Percentiles rank a stretch among this genome's conserved stretches.
Evolutionary conservation across 345 rosid genomes (phyloP).

Genomic region (Murraya paniculata): DNA sequence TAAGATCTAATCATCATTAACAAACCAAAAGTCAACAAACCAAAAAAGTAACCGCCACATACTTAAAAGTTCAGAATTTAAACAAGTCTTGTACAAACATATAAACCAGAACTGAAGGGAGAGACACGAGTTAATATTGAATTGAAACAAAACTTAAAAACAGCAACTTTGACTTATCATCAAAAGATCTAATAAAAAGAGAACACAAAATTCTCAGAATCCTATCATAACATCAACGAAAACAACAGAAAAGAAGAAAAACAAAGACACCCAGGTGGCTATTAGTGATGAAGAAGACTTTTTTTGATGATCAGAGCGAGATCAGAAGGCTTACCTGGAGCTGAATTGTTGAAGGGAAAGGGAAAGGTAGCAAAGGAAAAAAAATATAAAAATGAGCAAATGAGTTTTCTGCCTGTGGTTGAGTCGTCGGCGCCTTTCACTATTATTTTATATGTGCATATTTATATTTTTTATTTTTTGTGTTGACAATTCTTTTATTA

Average conservation of each 20-base stretch:
- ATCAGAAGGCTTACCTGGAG: conserved; percentile 14
- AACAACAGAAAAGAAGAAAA: not conserved
- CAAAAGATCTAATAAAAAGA: conserved; percentile 20
- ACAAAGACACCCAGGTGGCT: not conserved
- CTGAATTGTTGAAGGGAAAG: conserved; percentile 14
- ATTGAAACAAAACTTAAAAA: not conserved
- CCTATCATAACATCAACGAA: not conserved
- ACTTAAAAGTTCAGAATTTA: not conserved
- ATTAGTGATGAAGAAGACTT: not conserved
- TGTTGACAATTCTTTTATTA: not conserved
- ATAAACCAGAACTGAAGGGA: not conserved
- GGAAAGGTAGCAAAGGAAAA: not conserved
- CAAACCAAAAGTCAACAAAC: not conserved
- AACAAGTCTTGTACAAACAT: not conserved
- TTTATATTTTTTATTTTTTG: too few species aligned
- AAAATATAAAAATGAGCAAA: conserved; percentile 23
- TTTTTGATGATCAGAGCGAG: not conserved
- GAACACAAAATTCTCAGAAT: not conserved
- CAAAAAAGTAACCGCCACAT: not conserved
- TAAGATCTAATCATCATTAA: conserved; percentile 22
- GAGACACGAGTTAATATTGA: not conserved
- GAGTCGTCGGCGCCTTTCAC: conserved; percentile 39
- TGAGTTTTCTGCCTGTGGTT: conserved; percentile 17
- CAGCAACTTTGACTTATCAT: conserved; percentile 10
- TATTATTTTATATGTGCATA: not conserved